These are phyloP conservation scores for Aspergillus mulundensis DNA, from an alignment of 495 filamentous ascomycete species.

Conservation along the genomic window DNA sequence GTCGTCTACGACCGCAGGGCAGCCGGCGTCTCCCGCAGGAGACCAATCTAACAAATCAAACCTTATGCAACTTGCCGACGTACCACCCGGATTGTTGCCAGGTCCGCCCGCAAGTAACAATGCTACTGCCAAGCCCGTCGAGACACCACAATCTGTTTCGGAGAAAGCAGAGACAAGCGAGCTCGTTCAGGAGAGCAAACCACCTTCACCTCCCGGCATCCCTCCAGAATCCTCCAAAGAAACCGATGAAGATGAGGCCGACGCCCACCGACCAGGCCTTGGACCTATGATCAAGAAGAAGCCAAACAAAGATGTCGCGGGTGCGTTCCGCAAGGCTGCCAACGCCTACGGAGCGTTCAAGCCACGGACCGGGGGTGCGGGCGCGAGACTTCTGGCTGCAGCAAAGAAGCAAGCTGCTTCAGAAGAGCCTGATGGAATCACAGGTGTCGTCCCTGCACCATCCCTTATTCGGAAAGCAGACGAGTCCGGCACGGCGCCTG, in stretches of 20 bases:
- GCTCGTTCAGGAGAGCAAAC: neutral
- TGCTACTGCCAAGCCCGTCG: conserved; percentile 18
- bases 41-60: conserved; percentile 12
- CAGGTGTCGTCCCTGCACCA: conserved; percentile 77
- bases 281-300: conserved; percentile 88
- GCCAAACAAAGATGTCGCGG: conserved; percentile 65
- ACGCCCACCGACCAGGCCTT: conserved; percentile 67
- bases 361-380: conserved; percentile 76
- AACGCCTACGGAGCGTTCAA: conserved; percentile 79
- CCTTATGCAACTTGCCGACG: conserved; percentile 9
- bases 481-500: conserved; percentile 19
- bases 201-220: conserved; percentile 11
- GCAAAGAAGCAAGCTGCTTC: conserved; percentile 45
- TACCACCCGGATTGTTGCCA: conserved; percentile 24
- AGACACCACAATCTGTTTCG: conserved; percentile 11
- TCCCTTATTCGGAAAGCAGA: conserved; percentile 39
- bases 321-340: conserved; percentile 79
- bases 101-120: conserved; percentile 17
- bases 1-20: conserved; percentile 10
- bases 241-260: conserved; percentile 44
- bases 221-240: conserved; percentile 19
- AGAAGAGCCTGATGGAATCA: conserved; percentile 80
- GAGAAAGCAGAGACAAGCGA: conserved; percentile 13
- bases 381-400: conserved; percentile 59
- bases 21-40: conserved; percentile 15